Conservation (phyloP, 169 alveolate species). For the Cryptosporidium tyzzeri region DNA sequence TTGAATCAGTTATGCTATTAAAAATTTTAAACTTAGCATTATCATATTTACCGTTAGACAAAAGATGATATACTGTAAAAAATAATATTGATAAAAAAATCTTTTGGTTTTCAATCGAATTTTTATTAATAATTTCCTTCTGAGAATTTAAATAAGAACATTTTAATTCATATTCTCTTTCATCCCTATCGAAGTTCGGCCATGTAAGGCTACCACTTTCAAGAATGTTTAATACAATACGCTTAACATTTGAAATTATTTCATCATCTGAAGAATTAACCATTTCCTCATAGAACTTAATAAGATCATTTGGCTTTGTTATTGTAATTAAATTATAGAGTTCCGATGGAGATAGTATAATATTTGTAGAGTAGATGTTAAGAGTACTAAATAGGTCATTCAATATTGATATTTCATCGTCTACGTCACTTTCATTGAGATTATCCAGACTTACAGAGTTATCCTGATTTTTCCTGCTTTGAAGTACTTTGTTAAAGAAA, state of each 20-base stretch:
- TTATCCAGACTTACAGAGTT: background rate
- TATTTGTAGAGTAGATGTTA: background rate
- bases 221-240: conserved; percentile 23
- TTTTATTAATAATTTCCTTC: background rate
- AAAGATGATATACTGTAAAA: conserved; percentile 10
- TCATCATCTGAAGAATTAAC: background rate
- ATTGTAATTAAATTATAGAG: conserved; percentile 41
- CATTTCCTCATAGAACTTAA: conserved; percentile 16
- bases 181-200: conserved; percentile 28
- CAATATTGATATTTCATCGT: conserved; percentile 4
- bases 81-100: conserved; percentile 32
- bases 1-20: conserved; percentile 13
- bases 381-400: background rate
- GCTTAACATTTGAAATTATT: background rate
- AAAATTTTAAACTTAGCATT: conserved; percentile 24
- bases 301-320: conserved; percentile 16
- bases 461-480: conserved; percentile 45
- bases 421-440: background rate
- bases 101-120: conserved; percentile 9
- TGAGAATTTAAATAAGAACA: conserved; percentile 38
- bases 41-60: conserved; percentile 17
- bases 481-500: conserved; percentile 89
- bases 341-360: conserved; percentile 49
- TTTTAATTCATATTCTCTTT: conserved; percentile 46
- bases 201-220: conserved; percentile 11